These are phyloP conservation scores for Trichophyton verrucosum DNA, from an alignment of 2,329 filamentous ascomycete species.

Conservation along the genomic window DNA sequence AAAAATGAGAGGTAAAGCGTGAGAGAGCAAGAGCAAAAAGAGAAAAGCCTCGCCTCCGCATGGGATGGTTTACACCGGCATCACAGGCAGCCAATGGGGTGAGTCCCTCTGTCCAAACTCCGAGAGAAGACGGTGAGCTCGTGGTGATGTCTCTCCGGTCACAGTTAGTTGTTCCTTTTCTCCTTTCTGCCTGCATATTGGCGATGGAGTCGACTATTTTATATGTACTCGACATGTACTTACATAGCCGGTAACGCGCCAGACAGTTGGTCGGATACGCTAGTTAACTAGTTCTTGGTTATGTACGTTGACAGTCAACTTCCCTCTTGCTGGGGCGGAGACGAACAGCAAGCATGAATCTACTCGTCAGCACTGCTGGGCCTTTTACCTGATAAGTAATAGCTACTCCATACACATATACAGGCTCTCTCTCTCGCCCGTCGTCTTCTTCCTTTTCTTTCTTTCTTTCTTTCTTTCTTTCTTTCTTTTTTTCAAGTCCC, in stretches of 20 bases:
- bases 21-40: background rate
- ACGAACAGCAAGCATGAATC: background rate
- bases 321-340: background rate
- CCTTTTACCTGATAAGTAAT: background rate
- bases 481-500: background rate
- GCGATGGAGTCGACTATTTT: background rate
- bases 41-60: background rate
- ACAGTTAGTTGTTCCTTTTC: background rate
- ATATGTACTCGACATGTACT: background rate
- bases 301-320: background rate
- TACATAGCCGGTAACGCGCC: too few species aligned
- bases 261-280: too few species aligned
- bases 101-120: background rate
- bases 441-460: too few species aligned
- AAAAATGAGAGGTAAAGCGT: background rate
- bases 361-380: background rate
- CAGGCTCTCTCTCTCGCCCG: background rate
- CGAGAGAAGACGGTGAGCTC: background rate
- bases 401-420: background rate
- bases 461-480: background rate
- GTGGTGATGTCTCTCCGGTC: background rate
- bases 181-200: background rate
- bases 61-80: background rate
- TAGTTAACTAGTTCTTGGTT: too few species aligned
- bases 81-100: background rate